Base-by-base conservation (phyloP, 768 basidiomycete species). In the Amanita pallidorosea region DNA sequence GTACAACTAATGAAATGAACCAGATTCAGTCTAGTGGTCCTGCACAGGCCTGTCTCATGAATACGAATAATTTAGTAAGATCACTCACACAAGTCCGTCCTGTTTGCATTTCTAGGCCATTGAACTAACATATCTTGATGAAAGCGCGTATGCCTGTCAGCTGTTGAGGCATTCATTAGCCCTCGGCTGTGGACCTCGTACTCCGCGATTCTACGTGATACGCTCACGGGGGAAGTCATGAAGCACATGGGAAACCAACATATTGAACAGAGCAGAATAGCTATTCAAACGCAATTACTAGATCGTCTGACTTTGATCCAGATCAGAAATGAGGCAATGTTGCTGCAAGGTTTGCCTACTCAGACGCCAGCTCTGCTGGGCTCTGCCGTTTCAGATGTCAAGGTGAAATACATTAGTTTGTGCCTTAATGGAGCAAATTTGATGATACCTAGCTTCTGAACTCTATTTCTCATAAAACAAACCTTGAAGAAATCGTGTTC, bases 251-350 rank as follows among this genome's bases (percentile, higher is more conserved):
- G 58, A 44, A 66, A 68, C 44, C 60, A 61, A 42, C 60, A 65
- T 49, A 58, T 72, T 13, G 71, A 70, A 34, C 69, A 72, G 49
- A 70, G 64, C 43, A 55, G 63, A 31, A 68, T 67, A 22, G 72
- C 73, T 51, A 60, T 81, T 54, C 76, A 66, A 43, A 71, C 68
- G 41, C 66, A 68, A 1, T 67, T 90, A 31, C 61, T 72, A 4
- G 76, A 79, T 45, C 79, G 82, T 51, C 73, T 88, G 42, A 66
- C 68, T n/a, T 85, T 87, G 57, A 79, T 92, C 22, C 80, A 76
- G 54, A 70, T 75, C 48, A 75, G 92, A 50, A 93, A 92, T 53
- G 86, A 92, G 53, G 85, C 85, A 2, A 80, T 91, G 74, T 63
- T 85, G 29, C 88, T 91, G 54, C 73, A 73, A 38, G 79, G 78